A percentile compares a stretch with the other conserved stretches of the same genome.
Conservation (phyloP, 2,329 filamentous ascomycete genomes). For the Pezicula neosporulosa region DNA sequence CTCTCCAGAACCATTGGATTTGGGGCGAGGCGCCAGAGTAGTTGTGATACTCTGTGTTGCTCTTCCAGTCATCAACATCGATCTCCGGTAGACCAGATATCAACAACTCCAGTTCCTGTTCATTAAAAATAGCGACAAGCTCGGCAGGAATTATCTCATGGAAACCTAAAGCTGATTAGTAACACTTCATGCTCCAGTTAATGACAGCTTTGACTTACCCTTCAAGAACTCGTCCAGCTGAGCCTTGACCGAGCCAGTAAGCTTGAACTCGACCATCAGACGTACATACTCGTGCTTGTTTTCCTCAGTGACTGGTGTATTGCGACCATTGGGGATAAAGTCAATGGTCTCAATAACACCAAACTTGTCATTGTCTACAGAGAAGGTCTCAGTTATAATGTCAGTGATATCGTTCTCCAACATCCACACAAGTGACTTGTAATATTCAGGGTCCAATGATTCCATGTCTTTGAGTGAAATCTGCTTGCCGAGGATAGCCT, state of each 20-base stretch:
- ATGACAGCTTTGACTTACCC: conserved; percentile 44
- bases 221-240: conserved; percentile 92
- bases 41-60: conserved; percentile 98
- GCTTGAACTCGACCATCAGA: conserved; percentile 87
- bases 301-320: conserved; percentile 92
- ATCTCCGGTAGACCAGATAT: conserved; percentile 98
- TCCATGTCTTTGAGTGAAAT: conserved; percentile 99
- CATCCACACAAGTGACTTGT: conserved; percentile 99
- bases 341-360: conserved; percentile 86
- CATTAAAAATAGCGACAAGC: conserved; percentile 95
- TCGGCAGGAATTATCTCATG: conserved; percentile 97
- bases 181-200: not conserved
- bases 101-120: conserved; percentile 92
- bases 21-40: conserved; percentile 92
- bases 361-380: conserved; percentile 90
- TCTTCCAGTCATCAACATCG: conserved; percentile 98
- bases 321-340: conserved; percentile 80
- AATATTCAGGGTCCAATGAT: conserved; percentile 96
- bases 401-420: conserved; percentile 97
- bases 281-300: conserved; percentile 99
- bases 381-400: conserved; percentile 95
- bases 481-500: conserved; percentile 89
- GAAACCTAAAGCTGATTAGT: conserved; percentile 61
- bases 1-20: conserved; percentile 99
- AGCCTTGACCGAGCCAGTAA: conserved; percentile 87